phyloP scores from a whole-genome alignment of 1,139 yeast genomes.

The Meyerozyma elateridarum region DNA sequence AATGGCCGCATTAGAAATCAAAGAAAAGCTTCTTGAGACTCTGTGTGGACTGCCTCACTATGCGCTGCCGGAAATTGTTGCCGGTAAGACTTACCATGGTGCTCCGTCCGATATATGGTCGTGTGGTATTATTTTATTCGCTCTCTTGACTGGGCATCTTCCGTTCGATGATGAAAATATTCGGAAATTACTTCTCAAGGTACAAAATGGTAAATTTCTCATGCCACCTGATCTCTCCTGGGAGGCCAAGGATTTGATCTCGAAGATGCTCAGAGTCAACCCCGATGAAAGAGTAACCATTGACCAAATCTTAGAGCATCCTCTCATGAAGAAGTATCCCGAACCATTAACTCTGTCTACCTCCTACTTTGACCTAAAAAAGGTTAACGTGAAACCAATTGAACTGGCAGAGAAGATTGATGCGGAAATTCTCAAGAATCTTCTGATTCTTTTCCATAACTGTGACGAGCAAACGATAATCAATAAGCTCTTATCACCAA shows the following conservation, averaged over 20 bases:
- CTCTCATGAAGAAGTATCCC: constrained; percentile 73
- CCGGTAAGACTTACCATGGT: constrained; percentile 92
- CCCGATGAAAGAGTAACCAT: constrained; percentile 78
- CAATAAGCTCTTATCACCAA: constrained; percentile 52
- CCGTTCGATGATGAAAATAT: constrained; percentile 98
- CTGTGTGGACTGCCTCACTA: constrained; percentile 98
- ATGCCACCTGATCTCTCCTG: constrained; percentile 77
- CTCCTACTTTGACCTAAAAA: constrained; percentile 20
- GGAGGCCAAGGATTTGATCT: constrained; percentile 84
- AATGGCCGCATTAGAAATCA: constrained; percentile 97
- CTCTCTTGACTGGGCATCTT: constrained; percentile 86
- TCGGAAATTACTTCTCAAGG: constrained; percentile 77
- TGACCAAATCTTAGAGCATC: constrained; percentile 69
- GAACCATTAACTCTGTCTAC: constrained; percentile 22
- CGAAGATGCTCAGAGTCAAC: constrained; percentile 74
- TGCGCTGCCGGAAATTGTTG: constrained; percentile 96
- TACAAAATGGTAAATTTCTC: constrained; percentile 79
- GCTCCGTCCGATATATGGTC: constrained; percentile 99
- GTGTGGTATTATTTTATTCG: constrained; percentile 92
- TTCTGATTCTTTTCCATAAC: constrained; percentile 90
- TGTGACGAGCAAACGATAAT: constrained; percentile 61
- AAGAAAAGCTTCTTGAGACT: constrained; percentile 80
- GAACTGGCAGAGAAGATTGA: constrained; percentile 60
- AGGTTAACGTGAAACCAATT: constrained; percentile 43
- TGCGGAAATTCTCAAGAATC: constrained; percentile 73